These are phyloP conservation scores for Epichloe elymi DNA, from an alignment of 2,329 filamentous ascomycete species.

Conservation along the genomic window DNA sequence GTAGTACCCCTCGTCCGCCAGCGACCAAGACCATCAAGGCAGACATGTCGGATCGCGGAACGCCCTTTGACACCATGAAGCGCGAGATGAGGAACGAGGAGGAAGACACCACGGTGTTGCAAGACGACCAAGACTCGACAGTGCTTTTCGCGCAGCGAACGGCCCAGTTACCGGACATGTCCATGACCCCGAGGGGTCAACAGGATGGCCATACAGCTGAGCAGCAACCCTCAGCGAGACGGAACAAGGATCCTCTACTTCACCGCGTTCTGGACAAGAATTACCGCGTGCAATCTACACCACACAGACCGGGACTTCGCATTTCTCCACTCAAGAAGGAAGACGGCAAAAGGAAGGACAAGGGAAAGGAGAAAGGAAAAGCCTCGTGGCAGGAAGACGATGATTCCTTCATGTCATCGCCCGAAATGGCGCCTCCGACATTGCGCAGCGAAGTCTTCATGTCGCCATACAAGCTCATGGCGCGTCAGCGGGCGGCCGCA, in stretches of 20 bases:
- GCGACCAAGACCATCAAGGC: conserved; percentile 35
- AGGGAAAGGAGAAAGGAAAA: conserved; percentile 16
- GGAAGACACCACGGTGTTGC: conserved; percentile 20
- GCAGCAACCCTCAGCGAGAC: conserved; percentile 16
- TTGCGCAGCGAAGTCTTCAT: conserved; percentile 77
- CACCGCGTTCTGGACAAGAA: conserved; percentile 92
- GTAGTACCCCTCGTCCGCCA: conserved; percentile 54
- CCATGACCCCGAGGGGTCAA: conserved; percentile 43
- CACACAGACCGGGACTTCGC: conserved; percentile 44
- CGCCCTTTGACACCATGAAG: conserved; percentile 63
- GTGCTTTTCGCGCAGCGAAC: conserved; percentile 38
- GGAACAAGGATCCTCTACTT: conserved; percentile 60
- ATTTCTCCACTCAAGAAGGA: conserved; percentile 31
- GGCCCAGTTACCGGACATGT: conserved; percentile 46
- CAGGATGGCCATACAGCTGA: conserved; percentile 18
- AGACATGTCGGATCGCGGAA: conserved; percentile 53
- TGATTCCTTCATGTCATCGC: conserved; percentile 55
- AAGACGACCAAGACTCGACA: conserved; percentile 32
- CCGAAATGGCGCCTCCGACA: conserved; percentile 68
- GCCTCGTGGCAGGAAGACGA: conserved; percentile 33
- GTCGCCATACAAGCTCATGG: conserved; percentile 47
- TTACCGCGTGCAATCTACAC: conserved; percentile 86
- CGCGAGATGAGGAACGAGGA: conserved; percentile 46
- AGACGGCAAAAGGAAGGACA: conserved; percentile 8
- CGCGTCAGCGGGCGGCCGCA: conserved; percentile 28